Evolutionary conservation across 257 asterid genomes (phyloP), one percentile per base, ranked within the genome.

Genomic region (Primulina tabacum): DNA sequence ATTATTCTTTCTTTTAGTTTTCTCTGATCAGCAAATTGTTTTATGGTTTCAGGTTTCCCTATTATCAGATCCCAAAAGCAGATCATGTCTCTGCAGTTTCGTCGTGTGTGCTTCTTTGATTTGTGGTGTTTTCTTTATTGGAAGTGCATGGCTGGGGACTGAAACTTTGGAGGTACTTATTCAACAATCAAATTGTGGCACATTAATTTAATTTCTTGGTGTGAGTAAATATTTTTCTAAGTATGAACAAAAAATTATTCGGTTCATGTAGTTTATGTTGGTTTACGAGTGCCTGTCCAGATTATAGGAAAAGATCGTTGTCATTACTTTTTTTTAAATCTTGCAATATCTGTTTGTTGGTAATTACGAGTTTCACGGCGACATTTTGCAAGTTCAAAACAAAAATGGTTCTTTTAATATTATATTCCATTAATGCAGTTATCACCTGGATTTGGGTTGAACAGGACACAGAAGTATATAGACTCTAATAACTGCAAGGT

Each of bases 101-200:
- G 38, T 85, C 58, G 16, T 87, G 20, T 65, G 81, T 11, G 80
- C 82, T 62, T 73, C 87, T 67, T 73, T 87, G 86, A 28, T 91
- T 65, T 88, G 75, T 68, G 85, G 82, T n/a, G 81, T 80, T 78
- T 90, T 84, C 87, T 83, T 90, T 67, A 47, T 84, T 12, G 82
- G 92, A 30, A 78, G 78, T 67, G 85, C 87, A 30, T 82, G 89
- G 79, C 69, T 90, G 33, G 79, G 81, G 52, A 82, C 69, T 73
- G 87, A 87, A 67, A 71, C 65, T 8, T 65, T 68, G 28, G 69
- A 63, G 86, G 98, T 86, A 82, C 68, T 52, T 30, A 21, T 68
- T 9, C 66, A 17, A 18, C n/a, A 35, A 66, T n/a, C 64, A 10
- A 3, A 56, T 10, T 17, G n/a, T 4, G 28, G 60, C 17, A 20